Base-by-base conservation (phyloP, 2,329 filamentous ascomycete species). In the Stachybotrys echinatus region DNA sequence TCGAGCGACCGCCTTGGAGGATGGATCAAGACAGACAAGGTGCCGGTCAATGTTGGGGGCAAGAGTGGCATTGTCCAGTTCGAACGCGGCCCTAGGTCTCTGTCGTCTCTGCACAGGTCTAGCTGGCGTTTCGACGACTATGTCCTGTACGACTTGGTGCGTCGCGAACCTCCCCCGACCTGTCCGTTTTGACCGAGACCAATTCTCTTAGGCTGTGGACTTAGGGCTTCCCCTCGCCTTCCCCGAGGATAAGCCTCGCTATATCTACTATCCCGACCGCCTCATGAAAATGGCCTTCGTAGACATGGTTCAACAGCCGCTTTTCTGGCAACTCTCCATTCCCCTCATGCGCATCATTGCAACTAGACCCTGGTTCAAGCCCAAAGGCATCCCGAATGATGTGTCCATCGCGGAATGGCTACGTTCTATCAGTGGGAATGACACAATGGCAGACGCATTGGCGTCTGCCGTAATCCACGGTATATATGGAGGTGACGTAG, bases 401-500 rank as follows among this genome's bases (percentile, higher is more conserved):
- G 51, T 65, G 40, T 70, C 68, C 10, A 58, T 72, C 23, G 59
- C 64, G 8, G 63, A 71, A 17, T 73, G 67, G 65, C 56, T 72
- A 40, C 57, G 64, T 34, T 47, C 56, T 17, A 48, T 69, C 38
- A 64, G 54, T 46, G 58, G 60, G 38, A 63, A 62, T 54, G 48
- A 54, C 38, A 51, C 61, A 31, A 55, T 88, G 6, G 82, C 83
- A 14, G 77, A 94, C 57, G 92, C 95, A 59, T 48, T 96, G 18
- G 69, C 83, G 6, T 96, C 90, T 5, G 90, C 85, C 47, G 71
- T 84, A 62, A 61, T 90, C 48, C 94, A 97, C 67, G 94, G 94
- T 40, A 90, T 97, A 51, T 96, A 95, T 66, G 94, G 92, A 20
- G 94, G 94, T 5, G 88, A 96, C 67, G 82, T 95, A 45, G 83